Evolutionary conservation across 1,284 basidiomycete species (phyloP).

Genomic region (Peniophora sp.): DNA sequence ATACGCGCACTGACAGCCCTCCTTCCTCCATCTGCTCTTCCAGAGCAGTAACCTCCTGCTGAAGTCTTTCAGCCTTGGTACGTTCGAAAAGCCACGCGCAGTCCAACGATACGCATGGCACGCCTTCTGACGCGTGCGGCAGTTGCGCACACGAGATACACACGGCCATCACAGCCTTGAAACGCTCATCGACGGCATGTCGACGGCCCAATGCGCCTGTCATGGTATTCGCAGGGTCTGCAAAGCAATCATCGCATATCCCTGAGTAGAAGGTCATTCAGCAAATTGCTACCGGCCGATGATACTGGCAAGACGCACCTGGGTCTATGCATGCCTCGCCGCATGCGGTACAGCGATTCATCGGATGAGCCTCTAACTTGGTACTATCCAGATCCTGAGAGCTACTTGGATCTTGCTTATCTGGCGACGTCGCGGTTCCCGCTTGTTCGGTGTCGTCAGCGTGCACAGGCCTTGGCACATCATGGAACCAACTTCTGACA

Average conservation of each 20-base stretch:
- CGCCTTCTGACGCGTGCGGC: conserved; percentile 44
- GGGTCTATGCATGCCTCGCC: neutral
- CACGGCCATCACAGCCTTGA: conserved; percentile 53
- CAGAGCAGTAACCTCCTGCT: conserved; percentile 24
- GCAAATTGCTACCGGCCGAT: neutral
- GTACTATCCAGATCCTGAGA: conserved; percentile 29
- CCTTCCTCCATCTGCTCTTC: conserved; percentile 18
- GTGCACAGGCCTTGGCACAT: conserved; percentile 66
- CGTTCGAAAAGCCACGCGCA: conserved; percentile 78
- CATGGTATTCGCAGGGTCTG: conserved; percentile 48
- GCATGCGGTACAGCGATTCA: neutral
- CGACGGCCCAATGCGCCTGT: conserved; percentile 51
- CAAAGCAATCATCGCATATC: conserved; percentile 60
- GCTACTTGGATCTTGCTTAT: conserved; percentile 16
- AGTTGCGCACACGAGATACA: conserved; percentile 65
- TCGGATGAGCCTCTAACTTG: conserved; percentile 60
- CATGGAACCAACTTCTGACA: conserved; percentile 81
- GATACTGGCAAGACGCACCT: neutral
- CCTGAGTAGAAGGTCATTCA: conserved; percentile 30
- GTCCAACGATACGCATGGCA: conserved; percentile 76
- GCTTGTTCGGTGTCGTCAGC: conserved; percentile 22
- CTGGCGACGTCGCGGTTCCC: conserved; percentile 32
- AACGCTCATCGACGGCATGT: conserved; percentile 47
- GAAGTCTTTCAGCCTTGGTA: conserved; percentile 45
- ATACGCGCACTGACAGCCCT: too few species aligned